These are phyloP conservation scores for Nemania sp. DNA, from an alignment of 2,329 filamentous ascomycete species.

Conservation along the genomic window DNA sequence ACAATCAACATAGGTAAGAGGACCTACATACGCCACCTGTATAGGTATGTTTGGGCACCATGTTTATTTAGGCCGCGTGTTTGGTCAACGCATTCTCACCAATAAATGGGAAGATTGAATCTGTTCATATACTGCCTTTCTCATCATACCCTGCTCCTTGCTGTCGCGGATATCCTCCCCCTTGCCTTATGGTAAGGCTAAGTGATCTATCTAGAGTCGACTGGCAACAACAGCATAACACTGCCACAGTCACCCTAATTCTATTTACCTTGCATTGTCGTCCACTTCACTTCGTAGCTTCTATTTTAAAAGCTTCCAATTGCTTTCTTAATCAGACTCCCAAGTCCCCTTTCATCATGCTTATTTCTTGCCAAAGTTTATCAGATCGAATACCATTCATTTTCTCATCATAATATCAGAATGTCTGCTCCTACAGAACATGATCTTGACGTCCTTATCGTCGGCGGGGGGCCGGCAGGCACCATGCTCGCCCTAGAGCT, in stretches of 20 bases:
- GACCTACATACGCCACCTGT: background rate
- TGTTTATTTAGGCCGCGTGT: no score
- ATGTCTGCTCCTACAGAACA: conserved; percentile 6
- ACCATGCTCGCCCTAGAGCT: conserved; percentile 42
- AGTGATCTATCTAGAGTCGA: background rate
- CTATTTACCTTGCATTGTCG: background rate
- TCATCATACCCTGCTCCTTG: background rate
- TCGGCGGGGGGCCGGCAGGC: conserved; percentile 42
- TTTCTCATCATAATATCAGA: background rate
- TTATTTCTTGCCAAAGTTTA: background rate
- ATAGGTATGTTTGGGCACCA: no score
- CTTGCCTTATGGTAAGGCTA: background rate
- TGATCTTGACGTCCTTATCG: conserved; percentile 38
- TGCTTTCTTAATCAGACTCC: background rate
- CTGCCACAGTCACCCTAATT: background rate
- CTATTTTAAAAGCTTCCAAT: background rate
- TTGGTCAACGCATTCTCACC: no score
- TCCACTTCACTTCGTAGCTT: background rate
- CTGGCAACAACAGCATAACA: background rate
- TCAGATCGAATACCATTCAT: background rate
- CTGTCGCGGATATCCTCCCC: background rate
- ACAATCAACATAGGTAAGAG: background rate
- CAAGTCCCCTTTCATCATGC: no score
- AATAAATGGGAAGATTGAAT: background rate
- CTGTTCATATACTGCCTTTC: background rate